phyloP scores from a whole-genome alignment of 108 stramenopile species.

The Cyclostephanos tholiformis region DNA sequence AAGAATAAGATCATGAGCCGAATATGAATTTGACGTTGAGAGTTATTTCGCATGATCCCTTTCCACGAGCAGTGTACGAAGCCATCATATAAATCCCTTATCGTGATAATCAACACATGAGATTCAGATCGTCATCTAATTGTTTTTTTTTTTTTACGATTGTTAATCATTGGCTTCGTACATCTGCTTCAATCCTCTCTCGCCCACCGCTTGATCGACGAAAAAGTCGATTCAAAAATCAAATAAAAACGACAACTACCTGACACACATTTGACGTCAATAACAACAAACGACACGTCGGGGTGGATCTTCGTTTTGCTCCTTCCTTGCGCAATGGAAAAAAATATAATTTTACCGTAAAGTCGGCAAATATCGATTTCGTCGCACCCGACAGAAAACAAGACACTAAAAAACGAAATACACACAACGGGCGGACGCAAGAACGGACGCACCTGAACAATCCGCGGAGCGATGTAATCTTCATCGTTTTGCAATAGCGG shows the following conservation, averaged over 20 bases:
- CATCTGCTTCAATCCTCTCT: neutral
- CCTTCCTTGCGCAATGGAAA: too few species aligned
- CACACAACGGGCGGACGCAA: neutral
- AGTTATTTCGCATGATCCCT: too few species aligned
- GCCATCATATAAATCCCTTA: constrained; percentile 63
- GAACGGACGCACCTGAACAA: constrained; percentile 66
- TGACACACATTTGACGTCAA: too few species aligned
- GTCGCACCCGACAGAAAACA: neutral
- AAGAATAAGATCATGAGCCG: neutral
- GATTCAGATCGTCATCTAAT: constrained; percentile 57
- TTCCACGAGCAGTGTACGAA: constrained; percentile 4
- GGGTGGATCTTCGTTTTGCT: too few species aligned
- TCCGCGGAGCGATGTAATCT: constrained; percentile 83
- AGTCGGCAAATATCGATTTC: neutral
- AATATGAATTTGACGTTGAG: too few species aligned
- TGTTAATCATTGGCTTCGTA: constrained; percentile 43
- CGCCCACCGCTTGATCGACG: too few species aligned
- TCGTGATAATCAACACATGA: constrained; percentile 45
- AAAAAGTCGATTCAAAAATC: too few species aligned
- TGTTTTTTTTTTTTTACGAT: constrained; percentile 31
- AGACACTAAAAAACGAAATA: constrained; percentile 5
- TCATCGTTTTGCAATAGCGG: constrained; percentile 82
- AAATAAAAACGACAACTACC: too few species aligned
- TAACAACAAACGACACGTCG: too few species aligned
- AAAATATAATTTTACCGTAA: neutral